Evolutionary conservation across 1,284 basidiomycete species (phyloP), one percentile per base, ranked within the genome.

Genomic region (Trametes polyzona): DNA sequence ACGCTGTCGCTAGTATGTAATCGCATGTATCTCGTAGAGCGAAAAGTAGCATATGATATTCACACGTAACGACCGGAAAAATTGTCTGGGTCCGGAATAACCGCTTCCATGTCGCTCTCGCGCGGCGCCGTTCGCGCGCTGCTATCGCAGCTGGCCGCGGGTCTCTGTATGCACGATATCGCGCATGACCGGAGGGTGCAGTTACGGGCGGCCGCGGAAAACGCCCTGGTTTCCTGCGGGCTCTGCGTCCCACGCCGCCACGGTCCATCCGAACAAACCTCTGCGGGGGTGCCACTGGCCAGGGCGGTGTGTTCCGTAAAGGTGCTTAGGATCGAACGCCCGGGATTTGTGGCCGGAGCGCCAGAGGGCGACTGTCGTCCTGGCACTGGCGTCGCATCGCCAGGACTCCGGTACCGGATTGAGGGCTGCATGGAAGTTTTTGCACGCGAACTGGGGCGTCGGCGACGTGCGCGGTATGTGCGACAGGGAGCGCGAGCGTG

Each of bases 1-100:
- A 33, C 9, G 17, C 32, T 19, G 32, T 47, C 48, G 21, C 39
- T 29, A 54, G 47, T 48, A 49, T 63, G 52, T 59, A 55, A 55
- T 58, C 29, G 41, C 47, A 36, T 57, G 55, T 58, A 47, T 52
- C 24, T 26, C 29, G 49, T 46, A 52, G 23, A 30, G 47, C 32
- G 54, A 59, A 63, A 59, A 63, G 61, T 63, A 59, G 52, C 54
- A 50, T 63, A 63, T 49, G 36, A 33, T 53, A 57, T 47, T 47
- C 32, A 57, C 54, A 55, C 57, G 61, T 59, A 55, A 51, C 55
- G 47, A 55, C 39, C 52, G 33, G 42, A 26, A n/a, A 33, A 32
- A 41, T n/a, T 26, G 35, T 24, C 21, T 21, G 37, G 51, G 29
- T 39, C 39, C 47, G 24, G 48, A 43, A 14, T 19, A 16, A 4